Percentiles rank a stretch among this genome's conserved stretches.
These are phyloP conservation scores for Cryptococcus depauperatus DNA, from an alignment of 1,284 basidiomycete species.

Conservation along the genomic window DNA sequence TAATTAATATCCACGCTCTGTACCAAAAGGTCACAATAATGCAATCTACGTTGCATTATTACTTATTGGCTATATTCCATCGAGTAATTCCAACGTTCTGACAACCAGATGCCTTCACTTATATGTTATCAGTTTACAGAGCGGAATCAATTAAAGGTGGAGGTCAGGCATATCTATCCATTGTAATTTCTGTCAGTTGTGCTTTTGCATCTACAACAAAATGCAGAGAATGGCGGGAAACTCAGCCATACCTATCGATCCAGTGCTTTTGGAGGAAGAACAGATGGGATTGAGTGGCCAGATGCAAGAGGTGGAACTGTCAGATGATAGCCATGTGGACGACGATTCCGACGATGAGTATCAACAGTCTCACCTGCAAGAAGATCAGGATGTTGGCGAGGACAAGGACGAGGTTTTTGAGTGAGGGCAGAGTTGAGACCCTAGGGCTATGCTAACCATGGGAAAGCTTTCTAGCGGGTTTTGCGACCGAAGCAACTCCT, in stretches of 20 bases:
- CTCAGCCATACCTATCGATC: conserved; percentile 15
- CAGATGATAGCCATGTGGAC: conserved; percentile 4
- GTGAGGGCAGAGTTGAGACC: not conserved
- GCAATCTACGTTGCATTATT: too few species aligned
- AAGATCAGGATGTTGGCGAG: conserved; percentile 6
- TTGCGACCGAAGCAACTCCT: conserved; percentile 16
- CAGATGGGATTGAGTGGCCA: not conserved
- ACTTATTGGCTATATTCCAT: too few species aligned
- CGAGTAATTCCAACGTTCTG: too few species aligned
- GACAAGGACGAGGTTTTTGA: not conserved
- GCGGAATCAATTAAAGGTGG: too few species aligned
- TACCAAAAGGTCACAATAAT: too few species aligned
- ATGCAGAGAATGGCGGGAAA: too few species aligned
- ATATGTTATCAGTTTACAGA: too few species aligned
- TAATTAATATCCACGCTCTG: too few species aligned
- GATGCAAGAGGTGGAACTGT: conserved; percentile 4
- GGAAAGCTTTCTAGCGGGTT: conserved; percentile 29
- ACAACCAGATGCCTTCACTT: too few species aligned
- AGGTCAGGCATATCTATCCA: too few species aligned
- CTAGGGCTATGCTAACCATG: not conserved
- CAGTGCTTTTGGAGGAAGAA: conserved; percentile 10
- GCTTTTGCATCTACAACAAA: too few species aligned
- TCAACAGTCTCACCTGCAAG: conserved; percentile 13
- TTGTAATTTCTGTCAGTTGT: too few species aligned
- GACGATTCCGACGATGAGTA: conserved; percentile 23